Evolutionary conservation across 2,329 filamentous ascomycete genomes (phyloP).

Genomic region (Colletotrichum higginsianum): DNA sequence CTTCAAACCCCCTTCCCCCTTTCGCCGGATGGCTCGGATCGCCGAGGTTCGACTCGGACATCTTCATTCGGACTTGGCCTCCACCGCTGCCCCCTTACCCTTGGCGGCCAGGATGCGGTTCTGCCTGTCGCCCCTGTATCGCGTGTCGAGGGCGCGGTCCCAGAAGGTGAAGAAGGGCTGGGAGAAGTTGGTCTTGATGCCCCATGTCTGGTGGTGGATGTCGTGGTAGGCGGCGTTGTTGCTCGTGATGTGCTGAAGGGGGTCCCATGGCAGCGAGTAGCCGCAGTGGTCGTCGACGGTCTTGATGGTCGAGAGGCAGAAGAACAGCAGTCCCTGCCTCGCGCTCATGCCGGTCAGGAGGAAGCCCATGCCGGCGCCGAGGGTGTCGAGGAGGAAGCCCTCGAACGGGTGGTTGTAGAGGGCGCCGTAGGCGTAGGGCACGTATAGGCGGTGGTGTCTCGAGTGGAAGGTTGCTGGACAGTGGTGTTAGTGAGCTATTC

Average conservation of each 20-base stretch:
- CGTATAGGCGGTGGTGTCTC: constrained; percentile 95
- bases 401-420: constrained; percentile 97
- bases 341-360: constrained; percentile 86
- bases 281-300: constrained; percentile 98
- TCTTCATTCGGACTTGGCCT: constrained; percentile 35
- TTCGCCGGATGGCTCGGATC: constrained; percentile 15
- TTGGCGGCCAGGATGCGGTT: constrained; percentile 32
- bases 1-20: no score
- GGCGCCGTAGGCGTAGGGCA: constrained; percentile 96
- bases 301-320: constrained; percentile 91
- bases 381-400: constrained; percentile 92
- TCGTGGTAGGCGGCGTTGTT: constrained; percentile 99
- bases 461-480: constrained; percentile 86
- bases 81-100: constrained; percentile 28
- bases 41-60: constrained; percentile 11
- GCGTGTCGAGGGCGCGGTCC: constrained; percentile 86
- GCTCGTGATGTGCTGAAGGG: constrained; percentile 89
- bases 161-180: constrained; percentile 97
- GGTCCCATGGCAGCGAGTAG: constrained; percentile 96
- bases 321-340: constrained; percentile 91
- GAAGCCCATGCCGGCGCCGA: constrained; percentile 88
- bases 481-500: constrained; percentile 13
- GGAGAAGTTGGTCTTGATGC: constrained; percentile 95
- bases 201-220: constrained; percentile 99
- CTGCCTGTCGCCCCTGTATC: constrained; percentile 78